Evolutionary conservation across 2,329 filamentous ascomycete genomes (phyloP), one percentile per base, ranked within the genome.

Genomic region (Aspergillus pseudonomiae): DNA sequence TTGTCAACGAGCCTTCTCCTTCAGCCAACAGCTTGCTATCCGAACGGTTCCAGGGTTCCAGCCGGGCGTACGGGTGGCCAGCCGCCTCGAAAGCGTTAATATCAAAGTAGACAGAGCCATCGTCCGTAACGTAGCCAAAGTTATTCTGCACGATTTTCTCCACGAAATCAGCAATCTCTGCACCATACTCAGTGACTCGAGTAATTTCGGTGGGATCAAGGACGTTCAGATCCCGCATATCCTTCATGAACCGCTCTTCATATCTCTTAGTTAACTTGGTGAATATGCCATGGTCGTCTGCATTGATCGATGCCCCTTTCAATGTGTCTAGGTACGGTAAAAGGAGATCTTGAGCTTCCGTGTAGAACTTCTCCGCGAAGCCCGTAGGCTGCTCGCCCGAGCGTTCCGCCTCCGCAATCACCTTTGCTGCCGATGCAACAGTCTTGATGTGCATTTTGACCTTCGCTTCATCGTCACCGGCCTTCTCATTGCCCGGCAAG

Each of bases 101-200:
- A 71, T 97, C 94, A 67, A 97, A 98, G 78, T 97, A 97, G 0
- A 98, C 93, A 0, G 92, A 96, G 0, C 93, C 94, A 70, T 95
- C 91, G 0, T 82, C 78, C 0, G 86, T 87, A 39, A 80, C 81
- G 73, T 98, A 98, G 1, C 90, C 94, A 70, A 94, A 97, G 0
- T 91, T 91, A 74, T 97, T 96, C 58, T 90, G 82, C 26, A 96
- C 88, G 62, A 97, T 92, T 67, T 86, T 88, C 72, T 94, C 86
- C 0, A 97, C 92, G 67, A 96, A 97, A 11, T 86, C 82, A 53
- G 91, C 92, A 73, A 98, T 97, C 73, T 96, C 89, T 0, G 89
- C 89, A 4, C 94, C 91, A 70, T 95, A 97, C 72, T 97, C 93
- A 1, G 93, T 97, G n/a, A 97, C 94, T 62, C 94, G 84, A 0